Evolutionary conservation across 2,329 filamentous ascomycete species (phyloP).

Genomic region (Coniochaeta sp.): DNA sequence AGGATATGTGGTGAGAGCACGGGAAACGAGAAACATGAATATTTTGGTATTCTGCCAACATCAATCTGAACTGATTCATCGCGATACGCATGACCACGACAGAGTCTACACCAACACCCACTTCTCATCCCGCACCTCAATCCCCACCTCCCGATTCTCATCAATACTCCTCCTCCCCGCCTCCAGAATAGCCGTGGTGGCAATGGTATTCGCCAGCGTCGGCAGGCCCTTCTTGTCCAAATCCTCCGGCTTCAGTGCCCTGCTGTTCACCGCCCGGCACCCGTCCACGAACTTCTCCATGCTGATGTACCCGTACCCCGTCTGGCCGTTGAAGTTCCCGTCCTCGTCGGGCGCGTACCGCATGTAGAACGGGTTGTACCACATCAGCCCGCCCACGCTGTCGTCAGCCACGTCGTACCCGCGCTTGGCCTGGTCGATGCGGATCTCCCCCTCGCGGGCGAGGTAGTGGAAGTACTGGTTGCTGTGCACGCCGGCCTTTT

Average conservation of each 20-base stretch:
- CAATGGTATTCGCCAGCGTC: conserved; percentile 82
- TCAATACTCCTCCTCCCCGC: conserved; percentile 80
- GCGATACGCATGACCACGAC: no score
- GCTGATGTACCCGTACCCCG: conserved; percentile 86
- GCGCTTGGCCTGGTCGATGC: conserved; percentile 87
- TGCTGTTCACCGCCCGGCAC: conserved; percentile 70
- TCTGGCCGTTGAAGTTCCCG: conserved; percentile 87
- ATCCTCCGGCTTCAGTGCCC: conserved; percentile 62
- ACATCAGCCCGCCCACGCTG: conserved; percentile 59
- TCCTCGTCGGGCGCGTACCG: conserved; percentile 90
- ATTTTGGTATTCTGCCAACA: no score
- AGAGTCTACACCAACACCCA: conserved; percentile 57
- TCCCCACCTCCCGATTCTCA: conserved; percentile 70
- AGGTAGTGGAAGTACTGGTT: conserved; percentile 98
- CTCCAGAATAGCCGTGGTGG: conserved; percentile 85
- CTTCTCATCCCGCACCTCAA: conserved; percentile 55
- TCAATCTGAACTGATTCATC: no score
- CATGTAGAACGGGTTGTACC: conserved; percentile 97
- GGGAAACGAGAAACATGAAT: no score
- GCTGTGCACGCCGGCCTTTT: conserved; percentile 88
- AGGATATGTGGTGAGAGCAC: no score
- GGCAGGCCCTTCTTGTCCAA: conserved; percentile 76
- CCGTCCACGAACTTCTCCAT: conserved; percentile 96
- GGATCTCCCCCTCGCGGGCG: conserved; percentile 74
- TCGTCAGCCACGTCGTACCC: conserved; percentile 95